A percentile compares a stretch with the other conserved stretches of the same genome.
phyloP scores from a whole-genome alignment of 192 early-diverging fungal species.

The Backusella morwellensis region DNA sequence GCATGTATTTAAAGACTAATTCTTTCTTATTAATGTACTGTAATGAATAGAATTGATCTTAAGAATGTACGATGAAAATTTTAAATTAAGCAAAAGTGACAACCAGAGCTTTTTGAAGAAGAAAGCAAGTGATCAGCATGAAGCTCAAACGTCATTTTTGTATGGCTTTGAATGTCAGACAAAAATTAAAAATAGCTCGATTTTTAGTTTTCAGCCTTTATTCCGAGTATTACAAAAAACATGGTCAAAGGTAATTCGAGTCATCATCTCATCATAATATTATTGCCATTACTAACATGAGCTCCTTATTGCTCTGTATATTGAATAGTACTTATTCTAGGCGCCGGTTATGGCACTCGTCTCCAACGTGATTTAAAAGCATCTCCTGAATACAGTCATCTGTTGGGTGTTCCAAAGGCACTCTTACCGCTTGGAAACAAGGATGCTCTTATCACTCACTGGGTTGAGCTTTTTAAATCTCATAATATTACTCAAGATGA shows the following conservation, averaged over 20 bases:
- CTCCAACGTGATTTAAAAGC: constrained; percentile 49
- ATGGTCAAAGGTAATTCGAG: not conserved
- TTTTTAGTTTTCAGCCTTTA: not conserved
- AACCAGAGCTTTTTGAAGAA: no score
- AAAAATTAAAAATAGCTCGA: not conserved
- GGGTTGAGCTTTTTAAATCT: constrained; percentile 32
- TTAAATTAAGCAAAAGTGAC: no score
- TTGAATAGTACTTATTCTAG: constrained; percentile 47
- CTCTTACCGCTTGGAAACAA: constrained; percentile 41
- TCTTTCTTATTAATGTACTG: no score
- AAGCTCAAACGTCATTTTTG: no score
- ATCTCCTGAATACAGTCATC: constrained; percentile 29
- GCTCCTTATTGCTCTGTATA: not conserved
- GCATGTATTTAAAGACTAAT: no score
- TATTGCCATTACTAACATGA: not conserved
- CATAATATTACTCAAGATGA: constrained; percentile 10
- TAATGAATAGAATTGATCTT: no score
- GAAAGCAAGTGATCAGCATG: no score
- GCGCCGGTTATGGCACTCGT: constrained; percentile 61
- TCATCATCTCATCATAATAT: not conserved
- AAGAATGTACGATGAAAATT: no score
- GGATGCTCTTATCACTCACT: constrained; percentile 44
- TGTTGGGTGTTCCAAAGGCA: constrained; percentile 48
- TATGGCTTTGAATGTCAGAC: no score
- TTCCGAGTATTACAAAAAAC: not conserved